Evolutionary conservation across 75 land plant species (phyloP), one percentile per base, ranked within the genome.

Genomic region (Cupressus sempervirens): DNA sequence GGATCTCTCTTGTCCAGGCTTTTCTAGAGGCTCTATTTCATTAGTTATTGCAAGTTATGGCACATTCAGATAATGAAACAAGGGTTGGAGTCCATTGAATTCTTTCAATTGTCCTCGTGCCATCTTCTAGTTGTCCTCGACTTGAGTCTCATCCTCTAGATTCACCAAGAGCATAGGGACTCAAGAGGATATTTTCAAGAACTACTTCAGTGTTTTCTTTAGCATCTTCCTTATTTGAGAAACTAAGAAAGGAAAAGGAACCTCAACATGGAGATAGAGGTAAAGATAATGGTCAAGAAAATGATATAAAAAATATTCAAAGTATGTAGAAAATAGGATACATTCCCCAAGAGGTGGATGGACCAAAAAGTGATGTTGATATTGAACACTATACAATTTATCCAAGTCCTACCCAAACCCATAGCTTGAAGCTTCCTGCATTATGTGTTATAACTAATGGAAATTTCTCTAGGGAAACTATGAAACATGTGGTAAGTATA

Each of bases 31-130:
- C 93, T 41, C 86, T 98, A 38, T 93, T 96, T 89, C 91, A 94
- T 86, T 95, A 98, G 81, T 85, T 98, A 73, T 91, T 97, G 45
- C 92, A 89, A 40, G 94, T 96, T 73, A 98, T 98, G 99, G 92
- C 94, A 80, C 95, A 96, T 83, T 94, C 98, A 84, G 99, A 98
- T 82, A 83, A 89, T 84, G 95, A 96, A 86, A 98, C 95, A 62
- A 90, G 98, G 56, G 84, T 96, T 76, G 95, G 94, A 53, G 96
- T 96, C 46, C 99, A 98, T 83, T 90, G 90, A 8, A 91, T 96
- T 18, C 94, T 98, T 86, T 92, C 92, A 30, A 86, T 95, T 87
- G 93, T 98, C 41, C 92, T 98, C 81, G 95, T 95, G 81, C 97
- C 98, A 84, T 88, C 96, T 85, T 92, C 98, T 46, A 90, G 90